These are phyloP conservation scores for Berberis thunbergii DNA, from an alignment of 164 flowering plant genomes.

Conservation along the genomic window DNA sequence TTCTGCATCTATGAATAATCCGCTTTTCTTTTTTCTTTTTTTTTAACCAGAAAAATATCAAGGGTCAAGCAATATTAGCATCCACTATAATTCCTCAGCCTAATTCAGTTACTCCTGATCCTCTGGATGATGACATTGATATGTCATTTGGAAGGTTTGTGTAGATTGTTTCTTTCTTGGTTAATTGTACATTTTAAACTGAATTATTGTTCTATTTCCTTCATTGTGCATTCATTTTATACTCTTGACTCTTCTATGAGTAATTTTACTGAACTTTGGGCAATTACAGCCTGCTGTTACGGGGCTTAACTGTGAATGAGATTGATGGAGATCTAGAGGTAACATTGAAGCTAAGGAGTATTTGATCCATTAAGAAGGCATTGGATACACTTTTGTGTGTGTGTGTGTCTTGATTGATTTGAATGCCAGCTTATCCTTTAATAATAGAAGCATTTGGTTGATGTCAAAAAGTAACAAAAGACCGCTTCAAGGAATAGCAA, in stretches of 20 bases:
- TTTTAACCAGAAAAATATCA: conserved; percentile 55
- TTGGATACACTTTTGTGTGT: neutral
- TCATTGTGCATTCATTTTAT: too few species aligned
- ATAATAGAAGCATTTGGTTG: neutral
- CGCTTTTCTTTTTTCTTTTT: neutral
- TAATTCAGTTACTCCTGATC: conserved; percentile 32
- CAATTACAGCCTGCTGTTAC: conserved; percentile 68
- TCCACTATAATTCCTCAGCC: conserved; percentile 77
- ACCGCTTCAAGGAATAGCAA: neutral
- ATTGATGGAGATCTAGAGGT: conserved; percentile 91
- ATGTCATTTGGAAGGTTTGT: conserved; percentile 93
- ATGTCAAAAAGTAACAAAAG: neutral
- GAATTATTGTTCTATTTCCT: too few species aligned
- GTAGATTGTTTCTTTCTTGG: too few species aligned
- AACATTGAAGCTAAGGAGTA: conserved; percentile 1
- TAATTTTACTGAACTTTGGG: too few species aligned
- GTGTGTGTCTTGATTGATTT: neutral
- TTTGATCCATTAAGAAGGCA: neutral
- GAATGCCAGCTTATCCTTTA: neutral
- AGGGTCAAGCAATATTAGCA: conserved; percentile 73
- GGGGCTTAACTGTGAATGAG: conserved; percentile 64
- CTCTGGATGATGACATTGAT: conserved; percentile 61
- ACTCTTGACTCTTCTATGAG: too few species aligned
- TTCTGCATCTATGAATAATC: too few species aligned
- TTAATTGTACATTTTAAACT: too few species aligned